Evolutionary conservation across 129 eudicot genomes (phyloP), one percentile per base, ranked within the genome.

Genomic region (Flaveria bidentis): DNA sequence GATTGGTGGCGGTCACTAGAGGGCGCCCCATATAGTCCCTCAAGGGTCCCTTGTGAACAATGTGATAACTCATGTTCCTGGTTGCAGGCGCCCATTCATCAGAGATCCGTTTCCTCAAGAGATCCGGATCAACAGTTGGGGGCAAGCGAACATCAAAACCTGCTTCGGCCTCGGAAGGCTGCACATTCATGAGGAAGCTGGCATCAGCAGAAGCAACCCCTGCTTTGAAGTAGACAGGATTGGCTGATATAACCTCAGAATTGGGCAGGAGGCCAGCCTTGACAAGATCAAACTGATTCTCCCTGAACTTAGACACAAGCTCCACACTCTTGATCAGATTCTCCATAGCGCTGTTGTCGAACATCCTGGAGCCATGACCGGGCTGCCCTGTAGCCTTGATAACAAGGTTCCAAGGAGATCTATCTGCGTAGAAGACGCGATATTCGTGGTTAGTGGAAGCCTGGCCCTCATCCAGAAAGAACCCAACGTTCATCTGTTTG

Each of bases 141-240:
- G 98, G 92, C 55, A 90, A 52, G 65, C 97, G 83, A 45, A 93
- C 73, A 76, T 93, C 88, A 36, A 81, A 93, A 9, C 98, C 98
- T 1, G 93, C 98, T 85, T 93, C 97, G 6, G 93, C 98, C 82
- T 90, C 97, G 0, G 98, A 93, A 1, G 98, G 98, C 83, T 93
- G 98, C 97, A 93, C 84, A 72, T 93, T 93, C 98, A 93, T 93
- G 22, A 70, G 90, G 85, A 87, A 93, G 0, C 90, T 91, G 81
- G 63, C 79, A 30, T 93, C 80, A 58, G 2, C 0, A 6, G 91
- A 82, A 3, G 81, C 81, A 75, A 75, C 84, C n/a, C 98, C 98
- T 3, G 93, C 97, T 81, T 88, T 88, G 76, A 93, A 60, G 50
- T 81, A 93, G 65, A 93, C 98, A 42, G 92, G 96, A 39, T 93